Conservation (phyloP, 768 basidiomycete species). For the Kockovaella imperatae region DNA sequence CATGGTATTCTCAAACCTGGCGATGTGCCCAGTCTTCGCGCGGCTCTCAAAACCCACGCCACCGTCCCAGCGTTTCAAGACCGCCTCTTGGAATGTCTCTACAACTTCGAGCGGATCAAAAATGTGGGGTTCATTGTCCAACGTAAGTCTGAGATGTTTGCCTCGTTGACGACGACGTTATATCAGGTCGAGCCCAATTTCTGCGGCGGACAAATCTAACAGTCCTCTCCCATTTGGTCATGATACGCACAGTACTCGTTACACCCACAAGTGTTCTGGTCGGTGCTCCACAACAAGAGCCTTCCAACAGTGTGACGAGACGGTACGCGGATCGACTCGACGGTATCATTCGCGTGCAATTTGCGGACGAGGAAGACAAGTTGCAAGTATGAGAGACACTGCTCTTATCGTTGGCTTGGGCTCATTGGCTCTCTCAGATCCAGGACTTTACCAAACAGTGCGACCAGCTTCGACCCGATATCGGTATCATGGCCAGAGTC, state of each 20-base stretch:
- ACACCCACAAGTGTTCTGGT: conserved; percentile 40
- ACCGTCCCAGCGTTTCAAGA: conserved; percentile 20
- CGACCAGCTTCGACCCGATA: conserved; percentile 18
- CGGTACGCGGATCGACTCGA: conserved; percentile 26
- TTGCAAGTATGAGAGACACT: conserved; percentile 25
- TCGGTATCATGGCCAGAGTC: conserved; percentile 38
- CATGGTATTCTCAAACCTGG: conserved; percentile 31
- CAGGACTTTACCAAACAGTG: conserved; percentile 21
- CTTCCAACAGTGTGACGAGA: conserved; percentile 39
- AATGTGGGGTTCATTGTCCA: conserved; percentile 22
- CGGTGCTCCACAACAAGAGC: conserved; percentile 37
- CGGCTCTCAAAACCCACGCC: conserved; percentile 14
- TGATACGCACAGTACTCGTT: conserved; percentile 30
- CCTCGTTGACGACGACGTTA: not conserved
- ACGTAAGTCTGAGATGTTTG: conserved; percentile 17
- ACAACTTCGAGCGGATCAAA: conserved; percentile 34
- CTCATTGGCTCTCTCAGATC: conserved; percentile 18
- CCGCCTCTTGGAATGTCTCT: conserved; percentile 32
- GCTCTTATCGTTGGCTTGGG: not conserved
- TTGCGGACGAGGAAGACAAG: conserved; percentile 41
- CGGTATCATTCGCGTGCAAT: conserved; percentile 36
- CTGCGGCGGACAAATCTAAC: conserved; percentile 13
- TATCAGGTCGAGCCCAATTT: conserved; percentile 16
- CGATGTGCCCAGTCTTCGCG: conserved; percentile 12
- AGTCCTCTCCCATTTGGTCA: conserved; percentile 19